Conservation (phyloP, 306 rosid species). For the Heteromeles arbutifolia region DNA sequence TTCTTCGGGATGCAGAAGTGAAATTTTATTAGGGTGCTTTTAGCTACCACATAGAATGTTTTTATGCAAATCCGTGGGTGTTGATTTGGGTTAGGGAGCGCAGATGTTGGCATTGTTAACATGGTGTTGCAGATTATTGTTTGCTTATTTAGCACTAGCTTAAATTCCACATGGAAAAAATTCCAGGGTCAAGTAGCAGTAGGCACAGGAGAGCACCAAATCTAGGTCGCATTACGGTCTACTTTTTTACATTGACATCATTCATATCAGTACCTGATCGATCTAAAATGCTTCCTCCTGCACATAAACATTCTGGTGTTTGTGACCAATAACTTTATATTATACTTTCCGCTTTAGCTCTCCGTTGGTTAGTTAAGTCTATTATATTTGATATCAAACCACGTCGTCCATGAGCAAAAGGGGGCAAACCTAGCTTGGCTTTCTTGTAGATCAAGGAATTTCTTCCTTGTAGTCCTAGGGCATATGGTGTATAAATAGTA, state of each 20-base stretch:
- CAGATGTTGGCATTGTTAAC: conserved; percentile 15
- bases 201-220: conserved; percentile 41
- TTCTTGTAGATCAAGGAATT: no score
- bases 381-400: no score
- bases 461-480: no score
- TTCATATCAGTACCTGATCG: no score
- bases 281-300: no score
- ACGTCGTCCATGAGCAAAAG: no score
- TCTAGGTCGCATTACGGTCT: conserved; percentile 31
- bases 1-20: conserved; percentile 8
- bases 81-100: conserved; percentile 18
- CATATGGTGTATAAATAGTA: no score
- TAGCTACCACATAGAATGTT: conserved; percentile 7
- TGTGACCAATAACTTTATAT: no score
- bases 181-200: conserved; percentile 73
- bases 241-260: background rate
- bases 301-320: no score
- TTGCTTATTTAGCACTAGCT: conserved; percentile 37
- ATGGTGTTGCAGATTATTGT: conserved; percentile 22
- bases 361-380: no score
- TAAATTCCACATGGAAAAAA: conserved; percentile 48
- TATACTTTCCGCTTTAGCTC: no score
- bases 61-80: conserved; percentile 17
- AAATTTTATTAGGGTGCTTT: conserved; percentile 8
- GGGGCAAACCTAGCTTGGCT: no score